Conservation (phyloP, 2,329 filamentous ascomycete species). For the Hypocreales sp. region DNA sequence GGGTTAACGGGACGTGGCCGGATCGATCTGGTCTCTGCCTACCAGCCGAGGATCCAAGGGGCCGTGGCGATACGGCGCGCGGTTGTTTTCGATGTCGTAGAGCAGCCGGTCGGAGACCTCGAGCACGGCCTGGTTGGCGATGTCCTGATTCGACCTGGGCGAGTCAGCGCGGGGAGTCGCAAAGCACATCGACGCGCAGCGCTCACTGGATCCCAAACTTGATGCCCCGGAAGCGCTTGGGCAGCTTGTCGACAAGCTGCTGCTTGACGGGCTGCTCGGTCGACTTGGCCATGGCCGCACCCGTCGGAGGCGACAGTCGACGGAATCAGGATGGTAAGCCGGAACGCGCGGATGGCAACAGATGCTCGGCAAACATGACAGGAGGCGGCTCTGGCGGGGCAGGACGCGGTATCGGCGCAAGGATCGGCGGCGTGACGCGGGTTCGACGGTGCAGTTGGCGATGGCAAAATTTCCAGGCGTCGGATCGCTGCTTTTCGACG, state of each 20-base stretch:
- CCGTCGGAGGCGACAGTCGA: too few relatives aligned
- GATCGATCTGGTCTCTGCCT: conserved; percentile 6
- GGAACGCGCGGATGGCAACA: too few relatives aligned
- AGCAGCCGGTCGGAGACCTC: conserved; percentile 89
- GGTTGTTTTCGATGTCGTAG: conserved; percentile 74
- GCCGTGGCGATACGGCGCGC: conserved; percentile 64
- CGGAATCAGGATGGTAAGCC: too few relatives aligned
- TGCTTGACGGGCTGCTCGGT: conserved; percentile 36
- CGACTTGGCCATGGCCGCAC: conserved; percentile 3
- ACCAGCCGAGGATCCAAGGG: conserved; percentile 74
- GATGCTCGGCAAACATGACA: too few relatives aligned
- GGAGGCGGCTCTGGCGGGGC: too few relatives aligned
- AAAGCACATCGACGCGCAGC: neutral
- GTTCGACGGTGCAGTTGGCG: too few relatives aligned
- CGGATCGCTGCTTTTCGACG: too few relatives aligned
- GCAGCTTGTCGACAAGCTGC: conserved; percentile 72
- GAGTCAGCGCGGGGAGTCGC: neutral
- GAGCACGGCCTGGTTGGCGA: conserved; percentile 86
- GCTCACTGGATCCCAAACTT: conserved; percentile 80
- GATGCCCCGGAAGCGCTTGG: conserved; percentile 80
- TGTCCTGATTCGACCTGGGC: conserved; percentile 71
- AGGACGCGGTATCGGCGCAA: too few relatives aligned
- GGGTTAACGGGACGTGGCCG: conserved; percentile 1
- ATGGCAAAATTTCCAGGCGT: too few relatives aligned
- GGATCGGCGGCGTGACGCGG: too few relatives aligned